Evolutionary conservation across 768 basidiomycete genomes (phyloP).

Genomic region (Ramaria sp.): DNA sequence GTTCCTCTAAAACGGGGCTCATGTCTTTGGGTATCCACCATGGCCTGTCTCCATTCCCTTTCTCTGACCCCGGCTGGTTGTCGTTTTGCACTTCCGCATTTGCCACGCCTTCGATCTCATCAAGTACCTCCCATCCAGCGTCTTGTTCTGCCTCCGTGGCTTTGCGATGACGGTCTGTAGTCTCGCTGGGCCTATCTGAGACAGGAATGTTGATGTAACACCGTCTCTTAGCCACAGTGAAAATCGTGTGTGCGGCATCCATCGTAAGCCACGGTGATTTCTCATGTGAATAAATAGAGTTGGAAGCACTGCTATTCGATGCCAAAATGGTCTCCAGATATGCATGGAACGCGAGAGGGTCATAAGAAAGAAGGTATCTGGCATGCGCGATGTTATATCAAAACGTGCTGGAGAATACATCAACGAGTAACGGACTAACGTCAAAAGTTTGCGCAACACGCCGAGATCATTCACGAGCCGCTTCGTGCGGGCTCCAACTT

Average conservation of each 20-base stretch:
- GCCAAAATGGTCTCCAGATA: constrained; percentile 84
- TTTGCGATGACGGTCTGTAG: constrained; percentile 16
- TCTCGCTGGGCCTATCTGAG: constrained; percentile 14
- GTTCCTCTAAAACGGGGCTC: constrained; percentile 86
- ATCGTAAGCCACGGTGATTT: constrained; percentile 87
- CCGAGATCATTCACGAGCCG: constrained; percentile 85
- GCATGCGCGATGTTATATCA: not conserved
- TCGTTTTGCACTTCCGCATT: not conserved
- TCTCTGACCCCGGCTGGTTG: not conserved
- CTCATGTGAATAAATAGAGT: constrained; percentile 43
- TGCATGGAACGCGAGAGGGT: constrained; percentile 80
- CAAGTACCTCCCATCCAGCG: constrained; percentile 54
- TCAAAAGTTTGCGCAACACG: constrained; percentile 70
- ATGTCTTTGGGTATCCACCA: constrained; percentile 68
- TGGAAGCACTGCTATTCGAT: constrained; percentile 37
- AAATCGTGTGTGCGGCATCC: constrained; percentile 82
- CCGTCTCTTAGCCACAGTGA: constrained; percentile 68
- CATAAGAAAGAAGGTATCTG: constrained; percentile 83
- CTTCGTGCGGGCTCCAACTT: constrained; percentile 86
- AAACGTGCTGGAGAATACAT: not conserved
- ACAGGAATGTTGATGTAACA: constrained; percentile 49
- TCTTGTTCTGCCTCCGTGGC: constrained; percentile 52
- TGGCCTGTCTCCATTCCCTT: constrained; percentile 22
- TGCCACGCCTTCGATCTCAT: constrained; percentile 43
- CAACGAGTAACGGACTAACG: constrained; percentile 34